phyloP scores from a whole-genome alignment of 495 filamentous ascomycete species.

The Aspergillus conjunctus region DNA sequence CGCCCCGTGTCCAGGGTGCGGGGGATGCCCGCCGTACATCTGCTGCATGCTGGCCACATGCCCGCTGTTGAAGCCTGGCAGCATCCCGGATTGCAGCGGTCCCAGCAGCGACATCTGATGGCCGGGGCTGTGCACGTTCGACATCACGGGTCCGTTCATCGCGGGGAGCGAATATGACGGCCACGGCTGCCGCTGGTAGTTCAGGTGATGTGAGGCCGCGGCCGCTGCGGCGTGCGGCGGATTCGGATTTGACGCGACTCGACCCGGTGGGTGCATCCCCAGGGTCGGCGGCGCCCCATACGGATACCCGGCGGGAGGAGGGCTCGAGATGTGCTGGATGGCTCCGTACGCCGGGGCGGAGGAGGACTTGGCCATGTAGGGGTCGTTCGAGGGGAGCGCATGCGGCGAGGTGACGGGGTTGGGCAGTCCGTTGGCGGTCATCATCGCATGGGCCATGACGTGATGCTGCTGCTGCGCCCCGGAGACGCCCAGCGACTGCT shows the following conservation, averaged over 20 bases:
- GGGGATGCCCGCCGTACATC: constrained; percentile 54
- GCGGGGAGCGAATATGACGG: constrained; percentile 58
- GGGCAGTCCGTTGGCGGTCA: constrained; percentile 37
- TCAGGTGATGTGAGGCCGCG: constrained; percentile 47
- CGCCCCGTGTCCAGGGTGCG: constrained; percentile 35
- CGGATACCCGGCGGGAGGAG: constrained; percentile 64
- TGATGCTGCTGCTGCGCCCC: constrained; percentile 40
- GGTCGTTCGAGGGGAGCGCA: constrained; percentile 62
- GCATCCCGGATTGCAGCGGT: constrained; percentile 53
- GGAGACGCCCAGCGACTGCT: constrained; percentile 53
- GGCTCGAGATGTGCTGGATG: constrained; percentile 62
- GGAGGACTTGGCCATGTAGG: constrained; percentile 60
- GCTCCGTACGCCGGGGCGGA: constrained; percentile 59
- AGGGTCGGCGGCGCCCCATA: constrained; percentile 58
- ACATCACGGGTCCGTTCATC: constrained; percentile 72
- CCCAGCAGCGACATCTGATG: constrained; percentile 69
- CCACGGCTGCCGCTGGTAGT: constrained; percentile 54
- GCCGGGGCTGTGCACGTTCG: constrained; percentile 73
- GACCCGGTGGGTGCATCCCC: constrained; percentile 54
- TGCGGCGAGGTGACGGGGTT: constrained; percentile 62
- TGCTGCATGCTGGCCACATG: constrained; percentile 58
- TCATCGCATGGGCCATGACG: constrained; percentile 40
- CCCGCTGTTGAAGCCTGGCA: constrained; percentile 59
- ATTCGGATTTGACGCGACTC: constrained; percentile 57
- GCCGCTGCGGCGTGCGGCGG: constrained; percentile 32